Evolutionary conservation across 169 alveolate genomes (phyloP).

Genomic region (Cryptosporidium felis): DNA sequence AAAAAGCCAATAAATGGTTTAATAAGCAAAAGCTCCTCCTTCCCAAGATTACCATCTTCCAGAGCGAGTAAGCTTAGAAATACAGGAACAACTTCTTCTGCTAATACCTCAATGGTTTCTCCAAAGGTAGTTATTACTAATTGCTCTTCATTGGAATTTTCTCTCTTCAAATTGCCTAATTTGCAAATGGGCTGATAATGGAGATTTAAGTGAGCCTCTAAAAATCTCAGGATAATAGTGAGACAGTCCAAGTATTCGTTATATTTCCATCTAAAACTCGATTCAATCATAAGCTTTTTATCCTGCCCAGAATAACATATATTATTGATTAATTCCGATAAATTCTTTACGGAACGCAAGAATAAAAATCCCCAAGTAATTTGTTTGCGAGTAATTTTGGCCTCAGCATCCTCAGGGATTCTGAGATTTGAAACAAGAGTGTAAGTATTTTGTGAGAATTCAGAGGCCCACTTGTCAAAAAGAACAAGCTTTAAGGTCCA

Average conservation of each 20-base stretch:
- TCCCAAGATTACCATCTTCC: not conserved
- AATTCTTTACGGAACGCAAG: not conserved
- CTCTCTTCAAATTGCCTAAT: no score
- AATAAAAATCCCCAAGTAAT: slow-evolving; percentile 22
- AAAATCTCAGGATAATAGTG: slow-evolving; percentile 1
- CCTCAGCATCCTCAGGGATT: not conserved
- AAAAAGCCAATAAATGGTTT: slow-evolving; percentile 12
- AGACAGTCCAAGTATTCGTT: slow-evolving; percentile 11
- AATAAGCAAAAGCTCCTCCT: not conserved
- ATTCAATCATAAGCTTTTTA: not conserved
- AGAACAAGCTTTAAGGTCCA: slow-evolving; percentile 44
- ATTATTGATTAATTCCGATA: not conserved
- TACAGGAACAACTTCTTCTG: not conserved
- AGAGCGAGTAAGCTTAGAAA: not conserved
- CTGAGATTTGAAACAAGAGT: slow-evolving; percentile 13
- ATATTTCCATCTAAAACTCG: slow-evolving; percentile 4
- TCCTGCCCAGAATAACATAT: not conserved
- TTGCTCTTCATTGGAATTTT: slow-evolving; percentile 3
- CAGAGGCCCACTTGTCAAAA: slow-evolving; percentile 35
- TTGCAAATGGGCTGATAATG: slow-evolving; percentile 38
- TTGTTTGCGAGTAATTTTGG: not conserved
- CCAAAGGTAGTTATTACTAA: slow-evolving; percentile 5
- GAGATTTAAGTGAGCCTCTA: slow-evolving; percentile 3
- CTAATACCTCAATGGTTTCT: not conserved
- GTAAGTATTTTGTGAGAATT: slow-evolving; percentile 6